Base-by-base conservation (phyloP, 805 yeast genomes). In the Wickerhamiella dianesei region DNA sequence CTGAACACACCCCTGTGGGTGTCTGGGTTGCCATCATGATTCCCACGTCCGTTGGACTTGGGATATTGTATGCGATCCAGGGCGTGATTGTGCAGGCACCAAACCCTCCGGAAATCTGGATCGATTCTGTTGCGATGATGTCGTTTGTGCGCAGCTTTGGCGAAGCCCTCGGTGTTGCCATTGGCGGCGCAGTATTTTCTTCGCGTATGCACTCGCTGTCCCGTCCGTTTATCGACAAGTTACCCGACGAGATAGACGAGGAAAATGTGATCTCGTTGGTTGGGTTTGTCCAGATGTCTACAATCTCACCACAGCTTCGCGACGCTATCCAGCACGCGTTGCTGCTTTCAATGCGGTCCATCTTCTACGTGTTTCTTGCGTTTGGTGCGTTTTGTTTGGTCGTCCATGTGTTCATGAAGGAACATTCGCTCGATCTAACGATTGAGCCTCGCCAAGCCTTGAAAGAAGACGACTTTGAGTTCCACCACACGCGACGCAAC, bases 21-120 rank as follows among this genome's bases (percentile, higher is more conserved):
- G 47, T 56, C 22, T 65, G 66, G 52, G 66, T 75, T 35, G 76
- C 76, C 1, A 57, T 66, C 16, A 64, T 67, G 48, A 68, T 74
- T 21, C 56, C 71, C 5, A 50, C 60, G 2, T 75, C 78, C 16
- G 61, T 71, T 4, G 68, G 74, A 1, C 58, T 67, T 42, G 80
- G 80, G 1, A 32, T 69, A 2, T 62, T 62, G 48, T 64, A 72
- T 57, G 74, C 74, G 50, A 61, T 73, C 8, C 48, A 55, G 12
- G 51, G 52, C 39, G 42, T 53, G 12, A 47, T 57, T 1, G 59
- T 57, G 13, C 53, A 56, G 44, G 60, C 62, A 2, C 50, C 62
- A 1, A 55, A 55, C 35, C 41, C 43, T 16, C 51, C 53, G 20
- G 43, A 45, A 12, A 41, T 49, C 19, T 51, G 54, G 50, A 44